These are phyloP conservation scores for Tuber aestivum DNA, from an alignment of 495 filamentous ascomycete species.

Conservation along the genomic window DNA sequence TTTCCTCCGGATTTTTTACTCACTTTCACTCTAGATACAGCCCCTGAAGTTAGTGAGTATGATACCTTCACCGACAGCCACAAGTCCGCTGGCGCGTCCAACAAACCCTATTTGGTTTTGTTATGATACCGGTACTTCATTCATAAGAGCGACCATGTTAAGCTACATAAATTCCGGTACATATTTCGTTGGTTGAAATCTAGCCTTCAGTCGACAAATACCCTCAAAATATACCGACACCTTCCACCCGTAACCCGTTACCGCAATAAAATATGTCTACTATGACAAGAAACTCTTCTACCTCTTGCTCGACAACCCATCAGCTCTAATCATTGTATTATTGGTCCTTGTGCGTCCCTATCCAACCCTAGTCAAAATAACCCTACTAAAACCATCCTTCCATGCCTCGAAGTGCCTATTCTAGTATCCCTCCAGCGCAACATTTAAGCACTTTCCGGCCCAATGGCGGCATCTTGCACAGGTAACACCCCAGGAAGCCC, in stretches of 20 bases:
- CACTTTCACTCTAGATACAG: no score
- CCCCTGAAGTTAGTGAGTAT: no score
- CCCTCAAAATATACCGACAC: not conserved
- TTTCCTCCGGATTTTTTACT: no score
- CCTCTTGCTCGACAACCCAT: conserved; percentile 52
- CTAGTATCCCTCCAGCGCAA: conserved; percentile 53
- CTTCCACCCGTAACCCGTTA: not conserved
- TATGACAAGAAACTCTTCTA: conserved; percentile 3
- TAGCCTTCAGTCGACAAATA: not conserved
- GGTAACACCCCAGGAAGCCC: conserved; percentile 58
- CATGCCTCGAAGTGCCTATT: conserved; percentile 54
- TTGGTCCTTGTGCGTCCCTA: conserved; percentile 77
- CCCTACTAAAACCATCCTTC: conserved; percentile 71
- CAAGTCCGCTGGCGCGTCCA: not conserved
- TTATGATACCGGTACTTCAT: not conserved
- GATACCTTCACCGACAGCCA: no score
- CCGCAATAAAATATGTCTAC: not conserved
- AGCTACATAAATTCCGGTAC: not conserved
- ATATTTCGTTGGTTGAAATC: not conserved
- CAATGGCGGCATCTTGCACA: conserved; percentile 55
- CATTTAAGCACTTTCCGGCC: conserved; percentile 51
- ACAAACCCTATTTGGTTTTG: no score
- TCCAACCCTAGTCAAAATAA: conserved; percentile 87
- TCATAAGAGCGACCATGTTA: no score
- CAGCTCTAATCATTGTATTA: conserved; percentile 67